These are phyloP conservation scores for Pneumocystis murina DNA, from an alignment of 1,139 yeast species.

Conservation along the genomic window DNA sequence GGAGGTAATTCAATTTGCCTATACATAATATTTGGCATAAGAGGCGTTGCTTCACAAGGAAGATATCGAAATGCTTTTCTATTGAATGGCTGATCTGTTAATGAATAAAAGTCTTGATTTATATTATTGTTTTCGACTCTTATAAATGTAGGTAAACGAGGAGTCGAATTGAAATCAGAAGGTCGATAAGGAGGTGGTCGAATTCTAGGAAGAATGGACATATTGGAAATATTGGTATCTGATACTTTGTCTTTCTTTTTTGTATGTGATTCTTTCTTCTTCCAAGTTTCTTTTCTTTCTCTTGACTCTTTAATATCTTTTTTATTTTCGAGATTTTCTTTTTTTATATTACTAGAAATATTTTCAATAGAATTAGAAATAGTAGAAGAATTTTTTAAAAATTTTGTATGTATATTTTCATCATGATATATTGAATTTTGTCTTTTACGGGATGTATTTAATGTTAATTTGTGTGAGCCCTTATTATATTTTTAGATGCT, in stretches of 20 bases:
- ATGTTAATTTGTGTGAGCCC: background rate
- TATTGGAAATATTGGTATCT: background rate
- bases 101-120: conserved; percentile 27
- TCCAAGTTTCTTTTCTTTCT: conserved; percentile 1
- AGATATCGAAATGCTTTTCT: conserved; percentile 69
- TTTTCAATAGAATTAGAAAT: background rate
- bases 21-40: conserved; percentile 45
- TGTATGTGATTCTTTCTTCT: background rate
- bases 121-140: conserved; percentile 8
- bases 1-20: conserved; percentile 67
- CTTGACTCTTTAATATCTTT: background rate
- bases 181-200: conserved; percentile 19
- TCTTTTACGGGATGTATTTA: background rate
- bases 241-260: background rate
- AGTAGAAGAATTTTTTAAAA: background rate
- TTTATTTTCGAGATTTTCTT: background rate
- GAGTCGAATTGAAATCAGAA: conserved; percentile 17
- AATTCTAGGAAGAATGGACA: conserved; percentile 12
- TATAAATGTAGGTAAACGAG: conserved; percentile 16
- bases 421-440: background rate
- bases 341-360: background rate
- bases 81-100: conserved; percentile 69
- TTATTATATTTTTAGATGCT: background rate
- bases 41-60: conserved; percentile 61
- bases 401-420: background rate